Evolutionary conservation across 352 stramenopile genomes (phyloP).

Genomic region (Peronospora farinosa): DNA sequence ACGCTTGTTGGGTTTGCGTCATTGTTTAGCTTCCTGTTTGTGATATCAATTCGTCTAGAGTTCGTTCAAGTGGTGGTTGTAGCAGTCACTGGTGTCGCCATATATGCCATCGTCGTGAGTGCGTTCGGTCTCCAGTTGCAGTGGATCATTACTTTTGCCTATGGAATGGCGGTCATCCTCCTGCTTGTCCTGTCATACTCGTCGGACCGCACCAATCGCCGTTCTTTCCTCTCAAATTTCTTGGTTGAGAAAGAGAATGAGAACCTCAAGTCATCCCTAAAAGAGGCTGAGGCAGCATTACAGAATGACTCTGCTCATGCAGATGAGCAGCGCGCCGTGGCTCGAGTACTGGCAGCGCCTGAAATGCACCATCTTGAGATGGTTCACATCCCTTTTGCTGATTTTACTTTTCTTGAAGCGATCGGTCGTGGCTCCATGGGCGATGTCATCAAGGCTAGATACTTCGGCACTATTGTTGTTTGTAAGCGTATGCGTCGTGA

Average conservation of each 20-base stretch:
- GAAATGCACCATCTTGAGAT: slow-evolving; percentile 75
- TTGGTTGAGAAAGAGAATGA: slow-evolving; percentile 84
- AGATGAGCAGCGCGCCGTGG: slow-evolving; percentile 67
- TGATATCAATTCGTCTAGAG: slow-evolving; percentile 81
- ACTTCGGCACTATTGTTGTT: slow-evolving; percentile 82
- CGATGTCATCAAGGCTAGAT: slow-evolving; percentile 86
- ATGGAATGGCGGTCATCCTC: slow-evolving; percentile 58
- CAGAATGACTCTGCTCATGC: slow-evolving; percentile 73
- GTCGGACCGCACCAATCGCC: slow-evolving; percentile 68
- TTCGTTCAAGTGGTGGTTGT: slow-evolving; percentile 83
- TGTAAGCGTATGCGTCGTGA: slow-evolving; percentile 86
- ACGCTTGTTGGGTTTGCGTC: slow-evolving; percentile 61
- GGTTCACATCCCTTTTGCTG: slow-evolving; percentile 76
- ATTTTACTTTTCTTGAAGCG: slow-evolving; percentile 75
- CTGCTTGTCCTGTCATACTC: slow-evolving; percentile 75
- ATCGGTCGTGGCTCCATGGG: slow-evolving; percentile 78
- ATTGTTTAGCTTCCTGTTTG: slow-evolving; percentile 78
- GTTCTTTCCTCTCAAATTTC: slow-evolving; percentile 78
- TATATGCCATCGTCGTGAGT: slow-evolving; percentile 58
- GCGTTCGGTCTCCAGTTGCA: slow-evolving; percentile 53
- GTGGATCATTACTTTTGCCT: slow-evolving; percentile 59
- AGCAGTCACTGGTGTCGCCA: slow-evolving; percentile 41
- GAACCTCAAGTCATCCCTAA: slow-evolving; percentile 68
- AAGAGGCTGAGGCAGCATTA: slow-evolving; percentile 71
- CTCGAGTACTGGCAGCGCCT: slow-evolving; percentile 53